These are phyloP conservation scores for Carnegiea gigantea DNA, from an alignment of 179 eudicot species.

Conservation along the genomic window DNA sequence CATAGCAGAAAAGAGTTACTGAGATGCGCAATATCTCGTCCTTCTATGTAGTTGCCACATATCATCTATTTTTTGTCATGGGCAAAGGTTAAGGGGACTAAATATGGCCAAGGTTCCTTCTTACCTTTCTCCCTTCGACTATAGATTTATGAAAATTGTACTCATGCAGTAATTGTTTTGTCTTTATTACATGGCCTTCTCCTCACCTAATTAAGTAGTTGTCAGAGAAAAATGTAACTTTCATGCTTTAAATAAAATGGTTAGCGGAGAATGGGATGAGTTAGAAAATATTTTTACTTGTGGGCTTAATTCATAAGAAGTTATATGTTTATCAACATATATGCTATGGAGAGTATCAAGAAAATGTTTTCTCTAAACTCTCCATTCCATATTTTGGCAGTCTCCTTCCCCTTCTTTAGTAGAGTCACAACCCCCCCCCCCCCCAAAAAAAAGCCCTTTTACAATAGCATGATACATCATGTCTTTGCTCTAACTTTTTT, in stretches of 20 bases:
- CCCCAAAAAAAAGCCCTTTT: too few relatives aligned
- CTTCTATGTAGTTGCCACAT: neutral
- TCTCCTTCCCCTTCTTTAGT: neutral
- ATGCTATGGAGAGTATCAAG: neutral
- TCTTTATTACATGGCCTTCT: too few relatives aligned
- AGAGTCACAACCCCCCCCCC: neutral
- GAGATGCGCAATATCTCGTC: neutral
- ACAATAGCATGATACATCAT: too few relatives aligned
- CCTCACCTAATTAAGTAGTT: too few relatives aligned
- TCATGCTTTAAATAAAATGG: neutral
- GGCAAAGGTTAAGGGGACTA: neutral
- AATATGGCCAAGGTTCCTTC: neutral
- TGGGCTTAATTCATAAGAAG: neutral
- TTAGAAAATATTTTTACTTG: neutral
- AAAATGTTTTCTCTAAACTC: neutral
- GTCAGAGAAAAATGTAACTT: too few relatives aligned
- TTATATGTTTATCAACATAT: neutral
- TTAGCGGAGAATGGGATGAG: neutral
- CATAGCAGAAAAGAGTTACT: neutral
- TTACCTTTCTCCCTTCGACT: neutral
- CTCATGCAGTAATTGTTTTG: neutral
- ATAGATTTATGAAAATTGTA: neutral
- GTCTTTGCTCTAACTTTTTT: too few relatives aligned
- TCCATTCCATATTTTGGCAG: neutral
- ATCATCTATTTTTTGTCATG: neutral